Base-by-base conservation (phyloP, 768 basidiomycete species). In the Coprinellus aureogranulatus region DNA sequence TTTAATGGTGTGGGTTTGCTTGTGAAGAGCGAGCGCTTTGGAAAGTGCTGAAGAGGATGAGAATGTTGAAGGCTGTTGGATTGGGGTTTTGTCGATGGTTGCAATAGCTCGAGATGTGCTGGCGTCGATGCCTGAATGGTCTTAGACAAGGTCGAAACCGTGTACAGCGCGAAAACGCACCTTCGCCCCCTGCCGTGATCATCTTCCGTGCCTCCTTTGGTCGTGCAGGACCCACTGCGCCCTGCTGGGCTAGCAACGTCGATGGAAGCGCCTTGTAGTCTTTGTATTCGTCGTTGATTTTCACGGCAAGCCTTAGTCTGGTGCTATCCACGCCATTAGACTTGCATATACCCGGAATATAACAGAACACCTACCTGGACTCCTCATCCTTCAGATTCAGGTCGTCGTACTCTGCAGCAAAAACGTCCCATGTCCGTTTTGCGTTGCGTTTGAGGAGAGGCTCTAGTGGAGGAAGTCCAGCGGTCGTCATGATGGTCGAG, bases 1-100 rank as follows among this genome's bases (percentile, higher is more conserved):
- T 71, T 98, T 97, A 67, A 98, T 84, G 8, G 90, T 94, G 31
- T 94, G 85, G 2, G 89, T 91, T 30, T 94, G 94, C 75, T 98
- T 98, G 75, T 96, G 93, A 18, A 93, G 82, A 52, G 87, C 85
- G 50, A 99, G 85, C 0, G 94, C 94, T 65, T 93, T 87, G n/a
- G 93, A 90, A 50, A 99, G 83, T 52, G 81, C 82, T 42, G 76
- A 70, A 0, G 81, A 75, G 0, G 88, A 85, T 4, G 81, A 67
- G 62, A 93, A 88, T 0, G 90, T 88, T 4, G 92, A 91, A 0
- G 84, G 84, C 61, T 84, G 80, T 14, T 83, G 72, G 49, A 77
- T 75, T 2, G 90, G 89, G 1, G 85, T 85, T 59, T 83, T 85
- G 80, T 91, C 90, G 58, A 92, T 89, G 47, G 80, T 75, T 2